Conservation (phyloP, 140 eudicot genomes). For the Ambrosia hybrid region DNA sequence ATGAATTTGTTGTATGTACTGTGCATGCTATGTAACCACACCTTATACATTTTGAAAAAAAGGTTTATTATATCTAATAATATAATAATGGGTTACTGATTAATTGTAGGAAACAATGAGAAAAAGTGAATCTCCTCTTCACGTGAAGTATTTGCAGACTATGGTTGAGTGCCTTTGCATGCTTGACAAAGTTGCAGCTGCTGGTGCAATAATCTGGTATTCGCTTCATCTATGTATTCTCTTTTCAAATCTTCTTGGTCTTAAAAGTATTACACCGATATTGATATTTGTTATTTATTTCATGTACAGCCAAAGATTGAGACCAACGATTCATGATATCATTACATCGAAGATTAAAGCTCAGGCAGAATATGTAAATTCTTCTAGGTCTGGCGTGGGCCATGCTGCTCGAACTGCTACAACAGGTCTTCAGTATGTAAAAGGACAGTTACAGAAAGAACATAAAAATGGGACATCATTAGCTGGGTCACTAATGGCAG, state of each 20-base stretch:
- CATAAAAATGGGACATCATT: conserved; percentile 64
- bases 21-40: conserved; percentile 16
- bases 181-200: conserved; percentile 99
- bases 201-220: conserved; percentile 98
- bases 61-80: conserved; percentile 1
- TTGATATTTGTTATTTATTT: conserved; percentile 12
- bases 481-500: conserved; percentile 72
- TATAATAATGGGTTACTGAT: conserved; percentile 18
- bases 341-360: conserved; percentile 73
- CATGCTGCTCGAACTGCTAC: conserved; percentile 56
- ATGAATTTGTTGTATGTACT: conserved; percentile 90
- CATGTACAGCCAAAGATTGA: conserved; percentile 80
- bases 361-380: conserved; percentile 65
- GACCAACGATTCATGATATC: conserved; percentile 93
- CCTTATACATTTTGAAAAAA: conserved; percentile 6
- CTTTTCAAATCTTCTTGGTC: background rate
- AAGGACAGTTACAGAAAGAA: conserved; percentile 80
- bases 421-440: conserved; percentile 59
- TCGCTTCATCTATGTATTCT: conserved; percentile 18
- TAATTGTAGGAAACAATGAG: conserved; percentile 78
- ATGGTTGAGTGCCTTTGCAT: conserved; percentile 96
- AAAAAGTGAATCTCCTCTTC: conserved; percentile 84
- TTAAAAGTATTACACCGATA: background rate
- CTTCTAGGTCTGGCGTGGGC: conserved; percentile 58
- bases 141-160: conserved; percentile 92